Conservation (phyloP, 1,284 basidiomycete species). For the Ceratobasidium sp. region DNA sequence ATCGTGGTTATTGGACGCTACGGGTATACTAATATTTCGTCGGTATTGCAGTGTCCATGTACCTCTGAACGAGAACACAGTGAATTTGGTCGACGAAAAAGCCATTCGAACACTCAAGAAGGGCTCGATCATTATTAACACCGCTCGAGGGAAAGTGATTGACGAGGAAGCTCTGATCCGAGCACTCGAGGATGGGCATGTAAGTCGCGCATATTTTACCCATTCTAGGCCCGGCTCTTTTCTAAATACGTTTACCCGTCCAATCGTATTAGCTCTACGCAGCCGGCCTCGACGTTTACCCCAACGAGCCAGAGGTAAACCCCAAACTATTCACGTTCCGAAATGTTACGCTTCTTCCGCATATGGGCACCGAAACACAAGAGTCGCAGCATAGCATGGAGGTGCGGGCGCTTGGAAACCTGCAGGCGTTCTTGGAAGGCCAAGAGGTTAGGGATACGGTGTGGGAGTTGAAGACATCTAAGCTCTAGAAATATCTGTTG, state of each 20-base stretch:
- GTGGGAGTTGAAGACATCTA: constrained; percentile 61
- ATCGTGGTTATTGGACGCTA: background rate
- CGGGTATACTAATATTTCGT: no score
- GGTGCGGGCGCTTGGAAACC: constrained; percentile 78
- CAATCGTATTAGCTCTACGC: constrained; percentile 72
- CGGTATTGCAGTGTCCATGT: constrained; percentile 67
- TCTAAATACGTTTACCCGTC: constrained; percentile 4
- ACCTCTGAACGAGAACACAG: constrained; percentile 79
- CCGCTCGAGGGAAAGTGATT: constrained; percentile 89
- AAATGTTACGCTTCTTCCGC: constrained; percentile 86
- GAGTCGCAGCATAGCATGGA: constrained; percentile 89
- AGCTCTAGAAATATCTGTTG: no score
- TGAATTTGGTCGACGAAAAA: constrained; percentile 79
- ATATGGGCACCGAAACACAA: constrained; percentile 89
- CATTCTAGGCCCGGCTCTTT: background rate
- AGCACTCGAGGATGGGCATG: constrained; percentile 87
- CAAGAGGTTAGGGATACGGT: constrained; percentile 77
- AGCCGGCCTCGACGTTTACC: constrained; percentile 91
- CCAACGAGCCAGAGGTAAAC: constrained; percentile 89
- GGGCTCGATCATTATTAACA: constrained; percentile 87
- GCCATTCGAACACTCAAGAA: constrained; percentile 86
- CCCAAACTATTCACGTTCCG: constrained; percentile 82
- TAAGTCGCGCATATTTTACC: constrained; percentile 58
- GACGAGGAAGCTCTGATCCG: constrained; percentile 89
- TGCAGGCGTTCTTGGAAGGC: constrained; percentile 73